Percentiles rank a stretch among this genome's conserved stretches.
phyloP scores from a whole-genome alignment of 306 rosid species.

The Parietaria judaica region DNA sequence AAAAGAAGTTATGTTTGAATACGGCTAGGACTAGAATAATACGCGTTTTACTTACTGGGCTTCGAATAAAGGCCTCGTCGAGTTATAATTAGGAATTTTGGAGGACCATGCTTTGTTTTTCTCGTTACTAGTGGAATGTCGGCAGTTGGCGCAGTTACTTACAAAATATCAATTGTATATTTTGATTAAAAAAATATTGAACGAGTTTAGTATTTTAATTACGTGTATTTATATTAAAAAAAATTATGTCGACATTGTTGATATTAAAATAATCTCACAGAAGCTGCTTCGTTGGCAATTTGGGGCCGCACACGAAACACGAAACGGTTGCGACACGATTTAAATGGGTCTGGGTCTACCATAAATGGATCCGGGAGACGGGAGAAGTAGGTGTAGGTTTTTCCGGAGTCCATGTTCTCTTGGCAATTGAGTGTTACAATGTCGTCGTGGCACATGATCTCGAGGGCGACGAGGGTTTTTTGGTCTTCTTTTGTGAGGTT shows the following conservation, averaged over 20 bases:
- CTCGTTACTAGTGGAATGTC: not conserved
- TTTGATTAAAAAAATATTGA: too few relatives aligned
- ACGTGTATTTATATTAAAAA: too few relatives aligned
- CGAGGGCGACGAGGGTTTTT: constrained; percentile 49
- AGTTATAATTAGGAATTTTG: constrained; percentile 9
- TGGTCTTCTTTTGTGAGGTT: constrained; percentile 91
- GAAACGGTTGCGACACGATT: too few relatives aligned
- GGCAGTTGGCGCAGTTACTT: too few relatives aligned
- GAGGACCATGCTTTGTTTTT: not conserved
- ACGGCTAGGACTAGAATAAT: not conserved
- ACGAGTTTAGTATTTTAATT: too few relatives aligned
- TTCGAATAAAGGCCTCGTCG: not conserved
- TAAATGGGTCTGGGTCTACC: too few relatives aligned
- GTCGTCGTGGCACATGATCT: constrained; percentile 76
- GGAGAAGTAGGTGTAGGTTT: constrained; percentile 70
- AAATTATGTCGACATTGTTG: too few relatives aligned
- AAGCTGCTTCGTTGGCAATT: too few relatives aligned
- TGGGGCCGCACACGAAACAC: too few relatives aligned
- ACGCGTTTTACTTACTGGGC: not conserved
- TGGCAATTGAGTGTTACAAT: constrained; percentile 77
- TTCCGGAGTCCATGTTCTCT: constrained; percentile 93
- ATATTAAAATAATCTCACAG: too few relatives aligned
- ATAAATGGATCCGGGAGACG: constrained; percentile 64
- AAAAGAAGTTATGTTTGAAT: constrained; percentile 57
- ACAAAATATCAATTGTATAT: too few relatives aligned